Evolutionary conservation across 306 rosid species (phyloP), one percentile per base, ranked within the genome.

Genomic region (Castanea sativa): DNA sequence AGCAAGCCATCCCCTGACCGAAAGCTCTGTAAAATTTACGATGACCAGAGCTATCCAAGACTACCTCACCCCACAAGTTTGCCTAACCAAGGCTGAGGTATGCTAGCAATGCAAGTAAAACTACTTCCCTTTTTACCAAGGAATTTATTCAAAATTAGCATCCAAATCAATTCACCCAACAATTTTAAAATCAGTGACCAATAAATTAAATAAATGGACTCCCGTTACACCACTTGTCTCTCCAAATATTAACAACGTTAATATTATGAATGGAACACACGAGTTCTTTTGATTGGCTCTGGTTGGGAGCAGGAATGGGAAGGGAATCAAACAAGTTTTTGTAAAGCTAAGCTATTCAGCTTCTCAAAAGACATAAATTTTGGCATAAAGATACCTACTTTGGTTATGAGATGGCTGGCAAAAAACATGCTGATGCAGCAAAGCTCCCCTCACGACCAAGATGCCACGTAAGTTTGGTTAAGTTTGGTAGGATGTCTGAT

Each of bases 351-450:
- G 15, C 65, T 1, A 59, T 59, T 33, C 58, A 52, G 81, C 71
- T 38, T 63, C 74, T 38, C 53, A 35, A 21, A 71, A 14, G 55
- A 49, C 21, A 59, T 21, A 59, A 58, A 33, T 29, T 74, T 59
- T 27, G 75, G 77, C 59, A 73, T 59, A 77, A 56, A 35, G 45
- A 77, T 73, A 73, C 79, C 71, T 72, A 12, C 74, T 77, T 72
- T n/a, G 56, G 7, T 32, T 52, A 72, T 11, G 73, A 32, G 55
- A 73, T 71, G 20, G 43, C 53, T 53, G 41, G 69, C 15, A n/a
- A 55, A 41, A 41, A 6, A 29, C 71, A 35, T n/a, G 20, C 57
- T 27, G 67, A 63, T 52, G 60, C 35, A 52, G 53, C 43, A 55
- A 82, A 10, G 58, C 70, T 41, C 58, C 61, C 2, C 16, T 16